Conservation (phyloP, 495 filamentous ascomycete species). For the Entonaema liquescens region DNA sequence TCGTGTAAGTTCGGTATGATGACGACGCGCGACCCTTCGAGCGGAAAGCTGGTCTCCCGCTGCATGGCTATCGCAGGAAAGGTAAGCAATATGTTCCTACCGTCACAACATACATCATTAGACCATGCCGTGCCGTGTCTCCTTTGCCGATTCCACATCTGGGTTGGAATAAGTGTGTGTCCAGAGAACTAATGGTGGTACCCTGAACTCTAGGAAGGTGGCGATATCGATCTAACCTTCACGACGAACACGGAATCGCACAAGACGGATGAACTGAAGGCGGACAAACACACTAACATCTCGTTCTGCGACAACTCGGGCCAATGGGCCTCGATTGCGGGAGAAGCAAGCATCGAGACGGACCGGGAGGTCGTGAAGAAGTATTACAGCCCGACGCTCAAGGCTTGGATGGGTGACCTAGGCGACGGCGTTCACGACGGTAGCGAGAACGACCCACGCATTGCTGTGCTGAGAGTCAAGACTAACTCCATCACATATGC, state of each 20-base stretch:
- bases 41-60: conserved; percentile 72
- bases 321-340: conserved; percentile 80
- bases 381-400: conserved; percentile 78
- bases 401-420: conserved; percentile 90
- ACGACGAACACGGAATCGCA: conserved; percentile 92
- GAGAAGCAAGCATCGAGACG: conserved; percentile 70
- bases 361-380: conserved; percentile 74
- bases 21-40: conserved; percentile 67
- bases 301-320: conserved; percentile 81
- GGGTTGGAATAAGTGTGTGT: background rate
- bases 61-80: conserved; percentile 92
- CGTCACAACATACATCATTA: background rate
- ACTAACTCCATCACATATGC: conserved; percentile 70
- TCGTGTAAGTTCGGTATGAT: conserved; percentile 82
- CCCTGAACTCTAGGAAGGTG: conserved; percentile 65
- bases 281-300: conserved; percentile 83
- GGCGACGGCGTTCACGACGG: conserved; percentile 90
- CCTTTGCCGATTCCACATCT: background rate
- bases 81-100: conserved; percentile 54
- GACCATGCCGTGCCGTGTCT: background rate
- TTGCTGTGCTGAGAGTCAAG: conserved; percentile 74
- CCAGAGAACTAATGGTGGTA: background rate
- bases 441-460: conserved; percentile 79
- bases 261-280: conserved; percentile 84
- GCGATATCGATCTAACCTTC: conserved; percentile 88